A percentile compares a stretch with the other conserved stretches of the same genome.
Evolutionary conservation across 2,329 filamentous ascomycete species (phyloP).

Genomic region (Paraphoma chrysanthemicola): DNA sequence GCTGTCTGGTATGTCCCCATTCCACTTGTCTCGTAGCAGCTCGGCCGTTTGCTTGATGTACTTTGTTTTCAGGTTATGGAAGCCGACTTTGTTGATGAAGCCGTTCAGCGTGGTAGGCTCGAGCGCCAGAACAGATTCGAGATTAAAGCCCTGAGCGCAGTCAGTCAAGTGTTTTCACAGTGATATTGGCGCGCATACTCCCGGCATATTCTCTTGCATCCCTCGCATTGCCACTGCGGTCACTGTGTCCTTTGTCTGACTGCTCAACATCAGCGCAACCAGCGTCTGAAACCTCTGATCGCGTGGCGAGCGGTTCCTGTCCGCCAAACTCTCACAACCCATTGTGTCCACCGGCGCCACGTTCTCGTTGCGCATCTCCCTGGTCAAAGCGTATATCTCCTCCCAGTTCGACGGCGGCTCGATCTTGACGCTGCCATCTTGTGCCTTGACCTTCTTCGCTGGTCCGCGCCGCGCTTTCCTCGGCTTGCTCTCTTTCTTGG

Average conservation of each 20-base stretch:
- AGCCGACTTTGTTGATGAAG: slow-evolving; percentile 84
- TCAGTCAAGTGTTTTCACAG: slow-evolving; percentile 10
- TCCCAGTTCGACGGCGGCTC: slow-evolving; percentile 82
- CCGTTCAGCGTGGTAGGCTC: slow-evolving; percentile 71
- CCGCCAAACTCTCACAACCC: slow-evolving; percentile 84
- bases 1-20: slow-evolving; percentile 80
- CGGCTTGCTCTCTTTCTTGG: slow-evolving; percentile 29
- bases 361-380: slow-evolving; percentile 76
- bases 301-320: slow-evolving; percentile 55
- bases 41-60: slow-evolving; percentile 78
- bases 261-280: slow-evolving; percentile 86
- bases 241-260: slow-evolving; percentile 92
- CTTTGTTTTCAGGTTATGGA: slow-evolving; percentile 93
- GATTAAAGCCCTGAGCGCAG: slow-evolving; percentile 63
- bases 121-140: slow-evolving; percentile 79
- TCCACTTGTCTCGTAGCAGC: slow-evolving; percentile 73
- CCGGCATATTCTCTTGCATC: slow-evolving; percentile 74
- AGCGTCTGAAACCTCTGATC: slow-evolving; percentile 85
- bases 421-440: slow-evolving; percentile 49
- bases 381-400: slow-evolving; percentile 77
- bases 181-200: slow-evolving; percentile 32
- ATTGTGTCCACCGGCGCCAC: slow-evolving; percentile 93
- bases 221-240: slow-evolving; percentile 83
- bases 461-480: slow-evolving; percentile 48
- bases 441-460: slow-evolving; percentile 41